Conservation (phyloP, 1,284 basidiomycete genomes). For the Leucoagaricus sp. region DNA sequence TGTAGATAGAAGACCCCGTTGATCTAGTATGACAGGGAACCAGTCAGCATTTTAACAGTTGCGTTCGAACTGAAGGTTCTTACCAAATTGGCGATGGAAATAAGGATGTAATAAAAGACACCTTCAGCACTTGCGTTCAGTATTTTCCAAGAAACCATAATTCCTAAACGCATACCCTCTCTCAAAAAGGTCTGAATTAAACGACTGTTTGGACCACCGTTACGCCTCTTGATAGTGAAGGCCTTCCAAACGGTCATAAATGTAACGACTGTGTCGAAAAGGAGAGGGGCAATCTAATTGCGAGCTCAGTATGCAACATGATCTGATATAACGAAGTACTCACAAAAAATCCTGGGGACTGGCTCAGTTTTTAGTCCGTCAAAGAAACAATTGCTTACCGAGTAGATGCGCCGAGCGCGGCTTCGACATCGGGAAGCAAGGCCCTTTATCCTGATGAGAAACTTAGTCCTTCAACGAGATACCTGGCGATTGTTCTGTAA, state of each 20-base stretch:
- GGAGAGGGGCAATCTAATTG: conserved; percentile 68
- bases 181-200: conserved; percentile 81
- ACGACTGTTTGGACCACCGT: conserved; percentile 72
- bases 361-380: conserved; percentile 6
- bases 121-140: conserved; percentile 39
- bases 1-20: conserved; percentile 84
- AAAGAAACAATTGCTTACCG: conserved; percentile 42
- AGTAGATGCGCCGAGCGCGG: conserved; percentile 77
- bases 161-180: conserved; percentile 51
- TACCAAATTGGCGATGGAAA: conserved; percentile 76
- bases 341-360: conserved; percentile 66
- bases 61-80: conserved; percentile 11
- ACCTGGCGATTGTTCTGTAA: conserved; percentile 15
- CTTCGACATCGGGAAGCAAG: conserved; percentile 76
- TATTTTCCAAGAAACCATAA: not conserved
- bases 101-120: conserved; percentile 79
- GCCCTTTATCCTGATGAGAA: conserved; percentile 48
- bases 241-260: conserved; percentile 77
- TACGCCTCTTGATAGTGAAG: conserved; percentile 67
- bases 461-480: conserved; percentile 7
- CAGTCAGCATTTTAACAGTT: conserved; percentile 11
- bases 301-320: conserved; percentile 5
- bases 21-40: conserved; percentile 39
- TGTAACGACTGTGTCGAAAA: conserved; percentile 77
- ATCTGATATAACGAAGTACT: conserved; percentile 23